These are phyloP conservation scores for Monosporascus sp. DNA, from an alignment of 2,329 filamentous ascomycete species.

Conservation along the genomic window DNA sequence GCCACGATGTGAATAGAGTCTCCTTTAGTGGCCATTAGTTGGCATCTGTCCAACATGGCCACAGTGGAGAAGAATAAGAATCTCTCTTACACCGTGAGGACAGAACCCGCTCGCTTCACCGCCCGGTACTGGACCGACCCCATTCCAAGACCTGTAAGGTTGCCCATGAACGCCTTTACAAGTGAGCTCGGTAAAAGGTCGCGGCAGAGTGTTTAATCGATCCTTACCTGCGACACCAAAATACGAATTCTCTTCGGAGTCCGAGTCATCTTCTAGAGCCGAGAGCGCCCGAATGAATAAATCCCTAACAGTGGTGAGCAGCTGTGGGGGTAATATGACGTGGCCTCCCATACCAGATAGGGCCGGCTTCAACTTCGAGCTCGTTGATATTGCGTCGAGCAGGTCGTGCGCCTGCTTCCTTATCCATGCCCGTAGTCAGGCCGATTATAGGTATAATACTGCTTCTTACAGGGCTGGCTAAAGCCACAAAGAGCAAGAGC, in stretches of 20 bases:
- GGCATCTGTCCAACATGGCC: not conserved
- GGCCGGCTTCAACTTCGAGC: constrained; percentile 27
- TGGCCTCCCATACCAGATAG: constrained; percentile 17
- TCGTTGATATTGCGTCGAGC: constrained; percentile 43
- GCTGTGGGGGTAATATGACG: not conserved
- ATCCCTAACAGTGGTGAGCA: constrained; percentile 32
- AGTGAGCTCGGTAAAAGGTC: not conserved
- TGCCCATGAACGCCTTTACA: constrained; percentile 23
- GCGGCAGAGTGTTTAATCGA: not conserved
- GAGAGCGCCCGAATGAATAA: constrained; percentile 43
- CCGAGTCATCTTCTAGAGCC: constrained; percentile 35
- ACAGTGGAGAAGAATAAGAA: not conserved
- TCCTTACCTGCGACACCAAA: constrained; percentile 43
- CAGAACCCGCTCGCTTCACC: constrained; percentile 17
- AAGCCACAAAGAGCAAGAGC: constrained; percentile 2
- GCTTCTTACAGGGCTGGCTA: not conserved
- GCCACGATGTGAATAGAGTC: constrained; percentile 48
- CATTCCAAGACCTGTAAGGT: constrained; percentile 37
- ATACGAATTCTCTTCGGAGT: constrained; percentile 41
- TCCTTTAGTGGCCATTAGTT: constrained; percentile 30
- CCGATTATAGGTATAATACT: constrained; percentile 16
- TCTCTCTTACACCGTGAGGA: constrained; percentile 33
- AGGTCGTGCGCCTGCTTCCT: constrained; percentile 35
- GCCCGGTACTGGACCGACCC: constrained; percentile 30
- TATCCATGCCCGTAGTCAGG: constrained; percentile 19